phyloP scores from a whole-genome alignment of 1,284 basidiomycete genomes.

The Ceratobasidium papillatum region DNA sequence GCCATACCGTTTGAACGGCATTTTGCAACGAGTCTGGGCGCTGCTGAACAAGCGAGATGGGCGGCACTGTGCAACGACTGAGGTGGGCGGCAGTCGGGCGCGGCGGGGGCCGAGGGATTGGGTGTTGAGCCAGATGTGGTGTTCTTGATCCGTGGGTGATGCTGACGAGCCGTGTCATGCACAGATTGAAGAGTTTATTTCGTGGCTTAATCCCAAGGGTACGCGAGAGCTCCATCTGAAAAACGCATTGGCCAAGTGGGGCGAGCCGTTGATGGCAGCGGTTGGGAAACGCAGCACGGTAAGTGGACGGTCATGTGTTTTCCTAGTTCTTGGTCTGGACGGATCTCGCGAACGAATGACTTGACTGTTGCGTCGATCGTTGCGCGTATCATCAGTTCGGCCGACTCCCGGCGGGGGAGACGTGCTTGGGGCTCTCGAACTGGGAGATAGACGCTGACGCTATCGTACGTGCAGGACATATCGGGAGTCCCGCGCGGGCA shows the following conservation, averaged over 20 bases:
- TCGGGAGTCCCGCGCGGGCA: conserved; percentile 27
- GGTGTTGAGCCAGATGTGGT: conserved; percentile 23
- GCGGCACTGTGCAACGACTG: background rate
- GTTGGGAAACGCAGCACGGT: conserved; percentile 78
- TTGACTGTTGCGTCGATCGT: background rate
- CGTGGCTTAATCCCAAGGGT: conserved; percentile 93
- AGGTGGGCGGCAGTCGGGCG: conserved; percentile 28
- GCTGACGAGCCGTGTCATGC: conserved; percentile 38
- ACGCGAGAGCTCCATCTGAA: conserved; percentile 86
- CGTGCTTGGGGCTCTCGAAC: background rate
- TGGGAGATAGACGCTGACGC: conserved; percentile 25
- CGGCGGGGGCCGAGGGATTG: background rate
- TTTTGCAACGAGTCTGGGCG: background rate
- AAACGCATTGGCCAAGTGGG: conserved; percentile 83
- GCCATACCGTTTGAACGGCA: background rate
- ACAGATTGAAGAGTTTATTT: conserved; percentile 81
- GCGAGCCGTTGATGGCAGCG: conserved; percentile 82
- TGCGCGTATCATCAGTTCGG: background rate
- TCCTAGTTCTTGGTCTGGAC: background rate
- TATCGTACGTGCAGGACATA: conserved; percentile 20
- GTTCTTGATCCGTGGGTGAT: conserved; percentile 25
- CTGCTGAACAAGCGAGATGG: background rate
- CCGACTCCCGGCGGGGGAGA: background rate
- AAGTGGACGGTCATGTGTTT: conserved; percentile 50
- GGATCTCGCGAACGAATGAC: conserved; percentile 13